Evolutionary conservation across 1,284 basidiomycete species (phyloP).

Genomic region (Bondarzewia mesenterica): DNA sequence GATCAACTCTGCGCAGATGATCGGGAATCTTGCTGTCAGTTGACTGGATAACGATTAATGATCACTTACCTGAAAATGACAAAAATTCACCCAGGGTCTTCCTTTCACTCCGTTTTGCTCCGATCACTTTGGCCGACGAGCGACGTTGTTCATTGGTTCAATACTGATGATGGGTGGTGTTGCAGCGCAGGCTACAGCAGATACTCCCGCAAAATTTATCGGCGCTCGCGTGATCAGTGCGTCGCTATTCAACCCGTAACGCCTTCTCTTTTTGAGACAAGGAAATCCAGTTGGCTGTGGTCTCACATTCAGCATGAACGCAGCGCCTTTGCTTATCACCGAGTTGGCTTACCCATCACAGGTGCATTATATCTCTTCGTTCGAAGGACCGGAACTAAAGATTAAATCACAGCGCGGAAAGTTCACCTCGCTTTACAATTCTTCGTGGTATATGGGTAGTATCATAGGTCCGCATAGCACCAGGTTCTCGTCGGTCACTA

Average conservation of each 20-base stretch:
- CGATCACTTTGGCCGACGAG: slow-evolving; percentile 47
- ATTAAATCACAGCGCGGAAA: slow-evolving; percentile 39
- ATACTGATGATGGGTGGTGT: slow-evolving; percentile 54
- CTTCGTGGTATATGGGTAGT: slow-evolving; percentile 58
- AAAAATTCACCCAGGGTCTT: slow-evolving; percentile 30
- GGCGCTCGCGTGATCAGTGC: slow-evolving; percentile 48
- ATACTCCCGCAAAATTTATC: slow-evolving; percentile 45
- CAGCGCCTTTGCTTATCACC: slow-evolving; percentile 56
- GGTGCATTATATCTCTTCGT: slow-evolving; percentile 22
- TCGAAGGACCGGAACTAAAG: background rate
- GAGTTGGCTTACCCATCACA: slow-evolving; percentile 71
- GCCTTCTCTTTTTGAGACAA: slow-evolving; percentile 7
- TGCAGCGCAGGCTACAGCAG: slow-evolving; percentile 42
- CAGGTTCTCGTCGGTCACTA: background rate
- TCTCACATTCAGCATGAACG: slow-evolving; percentile 52
- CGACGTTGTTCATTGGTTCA: slow-evolving; percentile 49
- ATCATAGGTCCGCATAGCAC: slow-evolving; percentile 40
- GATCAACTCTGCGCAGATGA: slow-evolving; percentile 53
- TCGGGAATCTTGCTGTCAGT: slow-evolving; percentile 47
- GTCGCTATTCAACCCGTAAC: slow-evolving; percentile 14
- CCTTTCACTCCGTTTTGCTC: slow-evolving; percentile 54
- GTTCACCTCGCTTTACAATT: slow-evolving; percentile 53
- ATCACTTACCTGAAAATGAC: no score
- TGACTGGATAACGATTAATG: background rate
- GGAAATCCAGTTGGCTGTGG: slow-evolving; percentile 48